Conservation (phyloP, 345 rosid genomes). For the Dipteronia dyeriana region DNA sequence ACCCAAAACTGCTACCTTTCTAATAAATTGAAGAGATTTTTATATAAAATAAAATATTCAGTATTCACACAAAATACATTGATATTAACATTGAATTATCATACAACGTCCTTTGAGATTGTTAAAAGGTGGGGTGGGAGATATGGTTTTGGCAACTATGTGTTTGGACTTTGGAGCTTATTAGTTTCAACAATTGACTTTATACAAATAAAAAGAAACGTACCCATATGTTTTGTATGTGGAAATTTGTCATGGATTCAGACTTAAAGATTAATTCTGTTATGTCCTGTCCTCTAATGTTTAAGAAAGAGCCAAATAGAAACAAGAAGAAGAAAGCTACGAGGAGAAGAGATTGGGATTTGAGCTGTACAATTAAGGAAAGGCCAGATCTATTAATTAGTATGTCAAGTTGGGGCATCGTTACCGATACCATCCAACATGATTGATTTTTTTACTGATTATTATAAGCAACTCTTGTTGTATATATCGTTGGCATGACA, state of each 20-base stretch:
- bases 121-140: conserved; percentile 13
- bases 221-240: background rate
- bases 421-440: background rate
- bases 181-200: too few relatives aligned
- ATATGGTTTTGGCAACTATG: background rate
- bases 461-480: background rate
- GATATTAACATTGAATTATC: background rate
- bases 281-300: conserved; percentile 15
- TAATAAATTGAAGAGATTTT: conserved; percentile 8
- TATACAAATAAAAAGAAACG: too few relatives aligned
- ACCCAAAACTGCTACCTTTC: background rate
- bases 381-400: background rate
- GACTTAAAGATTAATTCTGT: background rate
- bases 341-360: background rate
- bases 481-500: too few relatives aligned
- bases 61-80: background rate
- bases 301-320: conserved; percentile 15
- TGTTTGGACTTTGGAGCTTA: background rate
- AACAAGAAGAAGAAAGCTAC: background rate
- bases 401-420: background rate
- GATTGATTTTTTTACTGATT: background rate
- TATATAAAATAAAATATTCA: background rate
- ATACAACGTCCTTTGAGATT: conserved; percentile 21
- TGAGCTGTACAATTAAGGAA: conserved; percentile 3
- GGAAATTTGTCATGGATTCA: background rate